phyloP scores from a whole-genome alignment of 2,329 filamentous ascomycete genomes.

The Clonostachys sp. region DNA sequence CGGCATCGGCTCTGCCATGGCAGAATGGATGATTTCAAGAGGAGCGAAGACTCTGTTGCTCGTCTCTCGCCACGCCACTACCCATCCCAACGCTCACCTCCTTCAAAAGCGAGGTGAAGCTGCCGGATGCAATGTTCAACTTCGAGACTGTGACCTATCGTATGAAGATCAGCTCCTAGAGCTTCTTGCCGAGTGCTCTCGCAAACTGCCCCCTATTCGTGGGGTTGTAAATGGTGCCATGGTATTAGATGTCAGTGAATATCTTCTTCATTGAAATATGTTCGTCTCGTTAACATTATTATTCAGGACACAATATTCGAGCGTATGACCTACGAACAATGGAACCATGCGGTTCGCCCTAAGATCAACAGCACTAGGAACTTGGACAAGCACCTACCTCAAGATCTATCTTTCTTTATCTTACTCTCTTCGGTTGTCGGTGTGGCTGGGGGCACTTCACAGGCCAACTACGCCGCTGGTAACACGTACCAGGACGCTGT shows the following conservation, averaged over 20 bases:
- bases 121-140: slow-evolving; percentile 9
- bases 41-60: too few species aligned
- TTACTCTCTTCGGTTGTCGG: slow-evolving; percentile 16
- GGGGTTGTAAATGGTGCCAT: slow-evolving; percentile 38
- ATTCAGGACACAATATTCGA: too few species aligned
- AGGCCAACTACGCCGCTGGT: slow-evolving; percentile 24
- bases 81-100: too few species aligned
- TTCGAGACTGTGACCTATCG: background rate
- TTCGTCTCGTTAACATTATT: background rate
- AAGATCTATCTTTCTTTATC: slow-evolving; percentile 2
- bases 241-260: slow-evolving; percentile 3
- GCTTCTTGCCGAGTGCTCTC: slow-evolving; percentile 4
- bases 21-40: too few species aligned
- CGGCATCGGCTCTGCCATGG: too few species aligned
- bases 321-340: too few species aligned
- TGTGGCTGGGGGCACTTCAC: slow-evolving; percentile 15
- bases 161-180: slow-evolving; percentile 7
- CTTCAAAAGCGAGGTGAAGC: too few species aligned
- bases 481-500: slow-evolving; percentile 26
- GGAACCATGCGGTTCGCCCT: too few species aligned
- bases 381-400: too few species aligned
- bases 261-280: slow-evolving; percentile 15
- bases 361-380: too few species aligned
- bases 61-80: too few species aligned
- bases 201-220: slow-evolving; percentile 21